A percentile compares a stretch with the other conserved stretches of the same genome.
Conservation (phyloP, 768 basidiomycete genomes). For the Amanita exitialis region DNA sequence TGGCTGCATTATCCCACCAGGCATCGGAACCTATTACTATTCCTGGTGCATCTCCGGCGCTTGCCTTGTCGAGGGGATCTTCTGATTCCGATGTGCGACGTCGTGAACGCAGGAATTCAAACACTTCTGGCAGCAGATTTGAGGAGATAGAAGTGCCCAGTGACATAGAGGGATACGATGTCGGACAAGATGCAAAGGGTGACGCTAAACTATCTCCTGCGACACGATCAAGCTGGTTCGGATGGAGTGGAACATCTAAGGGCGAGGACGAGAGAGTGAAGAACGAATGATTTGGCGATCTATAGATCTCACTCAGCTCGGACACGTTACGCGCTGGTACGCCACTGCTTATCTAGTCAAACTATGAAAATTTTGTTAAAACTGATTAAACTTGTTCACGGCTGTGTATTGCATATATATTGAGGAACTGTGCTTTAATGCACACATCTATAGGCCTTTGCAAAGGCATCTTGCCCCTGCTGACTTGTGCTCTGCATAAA, state of each 20-base stretch:
- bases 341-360: not conserved
- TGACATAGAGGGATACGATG: slow-evolving; percentile 58
- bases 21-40: slow-evolving; percentile 20
- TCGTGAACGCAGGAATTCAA: slow-evolving; percentile 33
- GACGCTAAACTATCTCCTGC: slow-evolving; percentile 14
- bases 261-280: slow-evolving; percentile 42
- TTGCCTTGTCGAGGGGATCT: slow-evolving; percentile 24
- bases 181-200: slow-evolving; percentile 28
- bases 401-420: not conserved
- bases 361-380: not conserved
- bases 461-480: slow-evolving; percentile 66
- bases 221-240: slow-evolving; percentile 41
- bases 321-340: not conserved
- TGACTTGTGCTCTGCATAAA: slow-evolving; percentile 66
- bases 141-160: slow-evolving; percentile 68
- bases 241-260: slow-evolving; percentile 27
- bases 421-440: not conserved
- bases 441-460: slow-evolving; percentile 35
- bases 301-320: too few species aligned
- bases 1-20: slow-evolving; percentile 34
- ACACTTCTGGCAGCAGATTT: slow-evolving; percentile 28
- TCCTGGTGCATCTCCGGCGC: slow-evolving; percentile 22
- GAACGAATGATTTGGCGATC: slow-evolving; percentile 26
- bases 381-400: not conserved
- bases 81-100: slow-evolving; percentile 29